Conservation (phyloP, 345 rosid species). For the thale cress (Arabidopsis thaliana) region TAIR10.1 NC_003070.9:6660501-6661000, state of each 20-base stretch:
- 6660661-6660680: not conserved
- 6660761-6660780: not conserved
- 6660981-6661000: not conserved
- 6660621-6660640: not conserved
- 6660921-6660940: not conserved
- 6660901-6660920: not conserved
- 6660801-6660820: not conserved
- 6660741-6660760: not conserved
- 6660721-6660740: not conserved
- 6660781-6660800: not conserved
- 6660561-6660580: not conserved
- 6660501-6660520: not conserved
- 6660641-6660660: not conserved
- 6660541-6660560: not conserved
- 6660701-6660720: constrained; percentile 2
- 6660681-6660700: not conserved
- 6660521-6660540: not conserved
- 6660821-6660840: not conserved
- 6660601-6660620: not conserved
- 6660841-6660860: not conserved
- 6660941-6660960: not conserved
- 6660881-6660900: not conserved
- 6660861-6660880: not conserved
- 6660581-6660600: not conserved
- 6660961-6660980: not conserved